These are phyloP conservation scores for Globisporangium cylindrosporum DNA, from an alignment of 352 stramenopile genomes.

Conservation along the genomic window DNA sequence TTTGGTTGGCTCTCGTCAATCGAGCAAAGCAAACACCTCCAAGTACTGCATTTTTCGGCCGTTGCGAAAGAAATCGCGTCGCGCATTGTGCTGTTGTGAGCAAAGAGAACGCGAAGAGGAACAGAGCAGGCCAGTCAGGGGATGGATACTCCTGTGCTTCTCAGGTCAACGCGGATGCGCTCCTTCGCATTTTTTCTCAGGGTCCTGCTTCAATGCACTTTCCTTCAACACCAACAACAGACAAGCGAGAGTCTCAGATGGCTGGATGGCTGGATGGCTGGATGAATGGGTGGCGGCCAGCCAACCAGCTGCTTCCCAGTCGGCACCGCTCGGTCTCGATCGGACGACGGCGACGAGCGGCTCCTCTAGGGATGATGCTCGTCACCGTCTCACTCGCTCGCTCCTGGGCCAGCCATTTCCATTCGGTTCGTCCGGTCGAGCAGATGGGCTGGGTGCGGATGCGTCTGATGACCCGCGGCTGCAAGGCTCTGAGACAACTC, in stretches of 20 bases:
- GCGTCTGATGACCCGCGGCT: neutral
- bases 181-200: neutral
- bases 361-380: neutral
- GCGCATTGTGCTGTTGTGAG: neutral
- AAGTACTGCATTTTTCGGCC: neutral
- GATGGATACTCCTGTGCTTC: neutral
- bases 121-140: neutral
- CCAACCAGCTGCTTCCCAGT: neutral
- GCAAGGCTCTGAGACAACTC: neutral
- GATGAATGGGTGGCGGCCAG: neutral
- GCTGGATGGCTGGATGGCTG: neutral
- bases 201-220: neutral
- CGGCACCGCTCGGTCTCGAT: neutral
- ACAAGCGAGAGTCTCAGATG: neutral
- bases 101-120: neutral
- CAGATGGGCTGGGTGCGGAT: neutral
- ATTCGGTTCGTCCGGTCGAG: neutral
- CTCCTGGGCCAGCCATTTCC: neutral
- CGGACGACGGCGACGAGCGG: neutral
- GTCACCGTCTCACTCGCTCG: neutral
- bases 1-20: neutral
- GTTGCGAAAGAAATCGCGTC: constrained; percentile 1
- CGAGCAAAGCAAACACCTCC: neutral
- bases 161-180: neutral
- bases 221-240: neutral